Conservation (phyloP, 257 asterid species). For the Cynanchum wilfordii region DNA sequence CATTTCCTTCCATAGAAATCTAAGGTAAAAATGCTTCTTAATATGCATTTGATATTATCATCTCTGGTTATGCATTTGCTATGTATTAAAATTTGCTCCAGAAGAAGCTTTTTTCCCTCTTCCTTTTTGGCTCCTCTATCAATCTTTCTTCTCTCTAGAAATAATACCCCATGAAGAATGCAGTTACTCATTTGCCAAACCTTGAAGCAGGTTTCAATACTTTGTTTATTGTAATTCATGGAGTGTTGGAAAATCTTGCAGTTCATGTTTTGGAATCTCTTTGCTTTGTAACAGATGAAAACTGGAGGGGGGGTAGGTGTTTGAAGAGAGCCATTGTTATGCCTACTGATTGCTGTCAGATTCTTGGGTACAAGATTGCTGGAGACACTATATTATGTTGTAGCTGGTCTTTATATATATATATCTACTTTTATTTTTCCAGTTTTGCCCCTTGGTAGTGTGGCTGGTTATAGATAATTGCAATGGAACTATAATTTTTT, state of each 20-base stretch:
- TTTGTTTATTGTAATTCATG: neutral
- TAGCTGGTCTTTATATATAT: neutral
- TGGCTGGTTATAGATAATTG: constrained; percentile 18
- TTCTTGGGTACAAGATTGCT: neutral
- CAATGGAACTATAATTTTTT: constrained; percentile 1
- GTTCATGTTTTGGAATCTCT: neutral
- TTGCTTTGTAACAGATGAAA: constrained; percentile 6
- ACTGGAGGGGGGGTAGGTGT: constrained; percentile 2
- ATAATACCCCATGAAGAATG: neutral
- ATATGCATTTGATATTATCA: neutral
- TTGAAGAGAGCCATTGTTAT: neutral
- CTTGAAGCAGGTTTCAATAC: neutral
- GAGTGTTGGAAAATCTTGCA: neutral
- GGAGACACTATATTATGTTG: constrained; percentile 7
- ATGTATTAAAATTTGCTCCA: neutral
- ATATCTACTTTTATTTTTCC: neutral
- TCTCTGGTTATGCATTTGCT: neutral
- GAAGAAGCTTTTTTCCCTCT: neutral
- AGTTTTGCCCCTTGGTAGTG: constrained; percentile 9
- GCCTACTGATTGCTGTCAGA: neutral
- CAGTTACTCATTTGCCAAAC: neutral
- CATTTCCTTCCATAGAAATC: constrained; percentile 12
- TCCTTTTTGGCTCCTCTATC: neutral
- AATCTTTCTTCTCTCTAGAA: neutral
- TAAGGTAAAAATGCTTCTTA: constrained; percentile 9